Percentiles rank a stretch among this genome's conserved stretches.
These are phyloP conservation scores for Myriosclerotinia curreyana DNA, from an alignment of 2,329 filamentous ascomycete genomes.

Conservation along the genomic window DNA sequence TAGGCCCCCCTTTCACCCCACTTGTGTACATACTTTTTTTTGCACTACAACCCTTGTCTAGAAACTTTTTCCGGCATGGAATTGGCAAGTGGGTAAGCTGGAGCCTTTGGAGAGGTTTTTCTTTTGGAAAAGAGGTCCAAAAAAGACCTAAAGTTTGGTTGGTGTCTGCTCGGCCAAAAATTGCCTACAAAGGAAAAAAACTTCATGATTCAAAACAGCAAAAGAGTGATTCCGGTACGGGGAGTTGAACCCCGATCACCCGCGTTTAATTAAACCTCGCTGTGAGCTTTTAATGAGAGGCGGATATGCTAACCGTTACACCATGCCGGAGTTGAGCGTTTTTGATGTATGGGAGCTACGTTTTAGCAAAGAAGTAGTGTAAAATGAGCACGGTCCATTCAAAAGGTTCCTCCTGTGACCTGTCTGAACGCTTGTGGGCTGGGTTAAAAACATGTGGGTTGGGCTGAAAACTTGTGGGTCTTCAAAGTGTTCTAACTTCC, in stretches of 20 bases:
- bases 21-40: neutral
- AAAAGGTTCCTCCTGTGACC: too few species aligned
- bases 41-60: neutral
- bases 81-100: neutral
- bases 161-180: too few species aligned
- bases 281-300: neutral
- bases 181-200: too few species aligned
- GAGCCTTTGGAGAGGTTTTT: too few species aligned
- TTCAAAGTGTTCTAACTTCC: neutral
- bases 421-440: neutral
- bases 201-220: neutral
- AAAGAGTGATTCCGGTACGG: neutral
- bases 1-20: neutral
- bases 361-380: neutral
- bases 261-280: neutral
- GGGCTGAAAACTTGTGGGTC: neutral
- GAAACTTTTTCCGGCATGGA: neutral
- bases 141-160: neutral
- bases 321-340: slow-evolving; percentile 5
- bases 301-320: slow-evolving; percentile 18
- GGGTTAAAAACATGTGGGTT: neutral
- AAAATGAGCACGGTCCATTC: neutral
- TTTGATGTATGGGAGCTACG: neutral
- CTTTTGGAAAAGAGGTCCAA: neutral
- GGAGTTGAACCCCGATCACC: slow-evolving; percentile 15